Conservation (phyloP, 2,329 filamentous ascomycete genomes). For the Tolypocladium tropicale region DNA sequence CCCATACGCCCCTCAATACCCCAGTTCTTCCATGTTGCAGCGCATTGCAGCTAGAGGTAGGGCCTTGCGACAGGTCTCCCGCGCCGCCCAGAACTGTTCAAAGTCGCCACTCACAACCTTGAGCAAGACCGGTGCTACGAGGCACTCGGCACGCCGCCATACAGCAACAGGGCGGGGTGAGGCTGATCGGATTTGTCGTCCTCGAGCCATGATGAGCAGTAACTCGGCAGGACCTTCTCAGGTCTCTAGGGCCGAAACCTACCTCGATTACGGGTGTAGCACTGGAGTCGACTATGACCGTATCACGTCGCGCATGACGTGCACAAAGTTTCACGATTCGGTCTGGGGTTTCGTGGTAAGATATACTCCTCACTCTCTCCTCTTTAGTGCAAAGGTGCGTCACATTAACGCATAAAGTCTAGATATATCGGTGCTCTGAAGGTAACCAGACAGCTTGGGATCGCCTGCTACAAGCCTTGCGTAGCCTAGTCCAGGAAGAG, state of each 20-base stretch:
- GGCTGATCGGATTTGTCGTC: background rate
- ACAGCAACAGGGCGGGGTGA: background rate
- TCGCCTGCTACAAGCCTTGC: background rate
- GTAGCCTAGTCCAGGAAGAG: background rate
- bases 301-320: background rate
- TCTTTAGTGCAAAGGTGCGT: background rate
- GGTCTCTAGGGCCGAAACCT: background rate
- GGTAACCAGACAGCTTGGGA: background rate
- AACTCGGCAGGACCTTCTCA: background rate
- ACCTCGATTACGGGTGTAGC: background rate
- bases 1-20: background rate
- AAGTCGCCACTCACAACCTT: background rate
- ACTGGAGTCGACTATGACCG: background rate
- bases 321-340: background rate
- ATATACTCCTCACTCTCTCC: background rate
- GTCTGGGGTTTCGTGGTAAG: background rate
- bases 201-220: background rate
- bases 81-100: background rate
- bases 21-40: background rate
- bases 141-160: background rate
- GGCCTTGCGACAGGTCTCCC: background rate
- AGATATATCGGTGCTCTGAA: background rate
- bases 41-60: background rate
- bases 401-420: background rate
- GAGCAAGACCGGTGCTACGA: background rate